Base-by-base conservation (phyloP, 73 alveolate genomes). In the Paramecium pentaurelia region DNA sequence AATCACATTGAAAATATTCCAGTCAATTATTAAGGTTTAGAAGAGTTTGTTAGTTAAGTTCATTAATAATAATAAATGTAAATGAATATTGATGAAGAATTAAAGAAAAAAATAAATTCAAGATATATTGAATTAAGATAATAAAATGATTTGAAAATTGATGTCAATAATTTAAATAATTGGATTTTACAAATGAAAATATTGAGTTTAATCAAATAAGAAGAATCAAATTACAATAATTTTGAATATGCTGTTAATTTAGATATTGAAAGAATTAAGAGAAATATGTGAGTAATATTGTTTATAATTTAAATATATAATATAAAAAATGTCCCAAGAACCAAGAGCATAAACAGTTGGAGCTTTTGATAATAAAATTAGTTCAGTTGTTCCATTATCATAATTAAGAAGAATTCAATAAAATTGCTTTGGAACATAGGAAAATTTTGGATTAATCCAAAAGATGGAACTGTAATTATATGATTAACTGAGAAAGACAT, bases 381-480 rank as follows among this genome's bases (percentile, higher is more conserved):
- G 49, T 38, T 36, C 88, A 11, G 37, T 75, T 36, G 22, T 75
- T 4, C 88, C 88, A 75, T 36, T 38, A 7, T 16, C 88, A 10
- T 16, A 75, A 38, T 25, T 75, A 18, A 36, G 88, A 75, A 75
- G 88, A 38, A 75, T 75, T 9, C 37, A 75, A 37, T 14, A 30
- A 42, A 9, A 75, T 14, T 75, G 88, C 8, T 75, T 75, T 18
- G 88, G 88, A 36, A 75, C 88, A 1, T 16, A 75, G n/a, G 88
- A 75, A 10, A 75, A 75, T 42, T 75, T 42, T 42, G 60, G 60
- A 38, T 42, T 38, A 6, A 75, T 75, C 8, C n/a, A 75, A 75
- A 75, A 75, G 60, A 38, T 75, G 60, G 88, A 75, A 42, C 88
- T 75, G 88, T 75, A 75, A 38, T 25, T 11, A 28, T 34, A 75